Conservation (phyloP, 1,139 yeast species). For the Kurtzmaniella natalensis region DNA sequence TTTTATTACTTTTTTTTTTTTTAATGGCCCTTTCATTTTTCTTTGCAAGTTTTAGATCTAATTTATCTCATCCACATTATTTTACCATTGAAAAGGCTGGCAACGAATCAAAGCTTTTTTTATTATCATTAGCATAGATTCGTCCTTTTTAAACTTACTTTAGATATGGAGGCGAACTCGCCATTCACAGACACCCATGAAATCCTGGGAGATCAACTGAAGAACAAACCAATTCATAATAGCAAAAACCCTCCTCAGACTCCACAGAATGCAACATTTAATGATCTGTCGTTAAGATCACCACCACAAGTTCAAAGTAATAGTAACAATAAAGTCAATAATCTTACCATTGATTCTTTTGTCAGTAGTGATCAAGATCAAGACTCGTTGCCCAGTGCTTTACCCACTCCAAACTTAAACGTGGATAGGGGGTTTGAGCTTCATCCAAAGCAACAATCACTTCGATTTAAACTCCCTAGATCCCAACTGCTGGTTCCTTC, state of each 20-base stretch:
- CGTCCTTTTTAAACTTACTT: no score
- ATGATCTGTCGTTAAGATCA: constrained; percentile 6
- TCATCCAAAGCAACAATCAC: constrained; percentile 4
- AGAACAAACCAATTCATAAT: no score
- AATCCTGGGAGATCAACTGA: constrained; percentile 4
- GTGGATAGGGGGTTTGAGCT: constrained; percentile 10
- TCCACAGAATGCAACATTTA: constrained; percentile 5
- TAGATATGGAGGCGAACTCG: constrained; percentile 1
- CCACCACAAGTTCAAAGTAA: constrained; percentile 3
- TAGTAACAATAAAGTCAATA: constrained; percentile 4
- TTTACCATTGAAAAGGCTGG: no score
- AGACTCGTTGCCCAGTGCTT: constrained; percentile 11
- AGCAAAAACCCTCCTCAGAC: not conserved
- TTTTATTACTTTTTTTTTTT: no score
- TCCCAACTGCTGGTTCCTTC: constrained; percentile 9
- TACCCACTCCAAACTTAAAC: constrained; percentile 28
- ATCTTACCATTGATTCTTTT: constrained; percentile 3
- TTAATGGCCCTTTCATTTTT: no score
- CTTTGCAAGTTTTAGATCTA: no score
- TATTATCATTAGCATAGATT: no score
- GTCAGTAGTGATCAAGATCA: constrained; percentile 2
- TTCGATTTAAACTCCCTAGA: constrained; percentile 6
- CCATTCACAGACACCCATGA: constrained; percentile 8
- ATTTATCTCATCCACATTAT: no score
- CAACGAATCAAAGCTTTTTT: no score